Percentiles rank a stretch among this genome's conserved stretches.
These are phyloP conservation scores for Reticulascus tulasneorum DNA, from an alignment of 2,329 filamentous ascomycete species.

Conservation along the genomic window DNA sequence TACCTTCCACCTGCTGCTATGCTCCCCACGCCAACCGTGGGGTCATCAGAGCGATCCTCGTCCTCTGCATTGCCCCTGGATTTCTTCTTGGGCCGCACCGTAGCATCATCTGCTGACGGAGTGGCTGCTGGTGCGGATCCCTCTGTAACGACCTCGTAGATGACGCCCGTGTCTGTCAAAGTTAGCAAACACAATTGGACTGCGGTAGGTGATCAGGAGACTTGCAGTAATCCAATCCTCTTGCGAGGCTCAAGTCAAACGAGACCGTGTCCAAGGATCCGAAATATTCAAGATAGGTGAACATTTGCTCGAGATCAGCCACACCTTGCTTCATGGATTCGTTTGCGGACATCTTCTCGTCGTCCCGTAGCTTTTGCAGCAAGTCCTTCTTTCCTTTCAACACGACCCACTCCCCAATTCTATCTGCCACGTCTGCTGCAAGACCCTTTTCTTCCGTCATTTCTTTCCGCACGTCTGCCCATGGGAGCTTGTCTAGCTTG, in stretches of 20 bases:
- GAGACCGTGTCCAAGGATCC: conserved; percentile 69
- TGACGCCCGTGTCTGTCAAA: conserved; percentile 77
- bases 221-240: conserved; percentile 80
- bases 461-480: conserved; percentile 84
- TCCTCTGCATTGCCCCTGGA: conserved; percentile 51
- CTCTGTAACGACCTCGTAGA: conserved; percentile 85
- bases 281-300: conserved; percentile 78
- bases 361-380: conserved; percentile 63
- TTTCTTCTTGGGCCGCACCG: conserved; percentile 38
- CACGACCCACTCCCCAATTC: conserved; percentile 80
- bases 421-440: conserved; percentile 71
- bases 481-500: conserved; percentile 90
- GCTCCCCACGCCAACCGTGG: conserved; percentile 79
- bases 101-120: conserved; percentile 28
- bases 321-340: conserved; percentile 74
- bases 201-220: too few relatives aligned
- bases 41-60: conserved; percentile 70
- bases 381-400: conserved; percentile 72
- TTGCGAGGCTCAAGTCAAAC: conserved; percentile 85
- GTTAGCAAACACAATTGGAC: too few relatives aligned
- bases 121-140: conserved; percentile 58
- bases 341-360: conserved; percentile 67
- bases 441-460: conserved; percentile 93
- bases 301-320: conserved; percentile 74
- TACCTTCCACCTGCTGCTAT: conserved; percentile 68